A percentile compares a stretch with the other conserved stretches of the same genome.
phyloP scores from a whole-genome alignment of 116 monocot genomes.

The Dioscorea cayenensis region DNA sequence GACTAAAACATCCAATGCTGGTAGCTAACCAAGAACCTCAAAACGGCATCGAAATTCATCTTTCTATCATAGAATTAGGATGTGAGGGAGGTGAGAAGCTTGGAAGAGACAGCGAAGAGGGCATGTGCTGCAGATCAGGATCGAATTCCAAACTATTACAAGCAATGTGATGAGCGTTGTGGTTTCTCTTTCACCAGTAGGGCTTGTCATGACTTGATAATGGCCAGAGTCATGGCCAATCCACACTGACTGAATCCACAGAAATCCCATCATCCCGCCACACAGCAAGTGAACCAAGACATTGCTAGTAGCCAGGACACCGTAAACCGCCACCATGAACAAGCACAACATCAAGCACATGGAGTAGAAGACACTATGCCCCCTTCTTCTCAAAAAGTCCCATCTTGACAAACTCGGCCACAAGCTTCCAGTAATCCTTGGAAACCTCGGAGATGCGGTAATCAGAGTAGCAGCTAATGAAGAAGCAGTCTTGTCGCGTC shows the following conservation, averaged over 20 bases:
- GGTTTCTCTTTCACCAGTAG: slow-evolving; percentile 68
- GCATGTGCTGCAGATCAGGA: slow-evolving; percentile 65
- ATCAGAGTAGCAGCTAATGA: slow-evolving; percentile 34
- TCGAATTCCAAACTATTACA: slow-evolving; percentile 63
- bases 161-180: slow-evolving; percentile 73
- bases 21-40: slow-evolving; percentile 41
- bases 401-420: too few relatives aligned
- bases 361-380: slow-evolving; percentile 10
- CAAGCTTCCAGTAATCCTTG: slow-evolving; percentile 45
- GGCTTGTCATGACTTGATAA: slow-evolving; percentile 24
- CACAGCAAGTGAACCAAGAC: slow-evolving; percentile 20
- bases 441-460: slow-evolving; percentile 45
- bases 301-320: slow-evolving; percentile 13
- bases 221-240: slow-evolving; percentile 66
- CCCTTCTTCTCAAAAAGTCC: too few relatives aligned
- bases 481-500: slow-evolving; percentile 30
- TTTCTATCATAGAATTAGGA: slow-evolving; percentile 35
- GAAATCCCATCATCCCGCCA: slow-evolving; percentile 39
- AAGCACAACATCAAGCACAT: slow-evolving; percentile 16
- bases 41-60: slow-evolving; percentile 22
- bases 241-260: slow-evolving; percentile 60
- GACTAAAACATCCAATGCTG: slow-evolving; percentile 61
- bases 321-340: slow-evolving; percentile 22
- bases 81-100: slow-evolving; percentile 30
- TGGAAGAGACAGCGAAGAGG: slow-evolving; percentile 39